These are phyloP conservation scores for Schwanniomyces vanrijiae DNA, from an alignment of 805 yeast species.

Conservation along the genomic window DNA sequence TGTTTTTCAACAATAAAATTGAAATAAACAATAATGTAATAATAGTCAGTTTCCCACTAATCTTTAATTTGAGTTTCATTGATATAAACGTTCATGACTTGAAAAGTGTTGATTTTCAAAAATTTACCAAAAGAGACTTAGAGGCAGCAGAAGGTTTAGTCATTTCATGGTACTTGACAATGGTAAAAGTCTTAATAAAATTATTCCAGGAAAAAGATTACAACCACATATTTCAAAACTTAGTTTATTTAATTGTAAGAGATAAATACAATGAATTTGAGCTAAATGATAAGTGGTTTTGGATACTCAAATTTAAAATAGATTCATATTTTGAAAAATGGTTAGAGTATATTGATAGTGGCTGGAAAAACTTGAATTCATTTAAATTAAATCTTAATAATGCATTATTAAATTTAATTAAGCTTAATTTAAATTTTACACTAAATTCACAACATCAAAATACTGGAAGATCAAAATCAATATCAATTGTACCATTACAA, in stretches of 20 bases:
- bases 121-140: constrained; percentile 24
- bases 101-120: constrained; percentile 14
- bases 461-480: constrained; percentile 19
- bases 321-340: constrained; percentile 24
- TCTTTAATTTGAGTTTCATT: constrained; percentile 38
- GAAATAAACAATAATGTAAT: constrained; percentile 52
- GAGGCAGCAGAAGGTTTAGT: constrained; percentile 28
- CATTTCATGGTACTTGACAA: constrained; percentile 47
- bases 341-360: constrained; percentile 16
- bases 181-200: constrained; percentile 41
- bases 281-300: constrained; percentile 26
- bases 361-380: constrained; percentile 9
- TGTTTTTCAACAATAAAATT: constrained; percentile 12
- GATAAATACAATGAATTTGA: constrained; percentile 17
- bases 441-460: not conserved
- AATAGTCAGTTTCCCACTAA: constrained; percentile 48
- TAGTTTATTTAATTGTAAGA: constrained; percentile 17
- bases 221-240: constrained; percentile 28
- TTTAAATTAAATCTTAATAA: constrained; percentile 15
- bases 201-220: constrained; percentile 12
- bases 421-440: constrained; percentile 1
- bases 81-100: constrained; percentile 17
- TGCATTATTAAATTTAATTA: constrained; percentile 5
- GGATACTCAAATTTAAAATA: constrained; percentile 21
- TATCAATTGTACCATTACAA: constrained; percentile 17